Evolutionary conservation across 2,329 filamentous ascomycete species (phyloP), one percentile per base, ranked within the genome.

Genomic region (Amesomyces nigricolor): DNA sequence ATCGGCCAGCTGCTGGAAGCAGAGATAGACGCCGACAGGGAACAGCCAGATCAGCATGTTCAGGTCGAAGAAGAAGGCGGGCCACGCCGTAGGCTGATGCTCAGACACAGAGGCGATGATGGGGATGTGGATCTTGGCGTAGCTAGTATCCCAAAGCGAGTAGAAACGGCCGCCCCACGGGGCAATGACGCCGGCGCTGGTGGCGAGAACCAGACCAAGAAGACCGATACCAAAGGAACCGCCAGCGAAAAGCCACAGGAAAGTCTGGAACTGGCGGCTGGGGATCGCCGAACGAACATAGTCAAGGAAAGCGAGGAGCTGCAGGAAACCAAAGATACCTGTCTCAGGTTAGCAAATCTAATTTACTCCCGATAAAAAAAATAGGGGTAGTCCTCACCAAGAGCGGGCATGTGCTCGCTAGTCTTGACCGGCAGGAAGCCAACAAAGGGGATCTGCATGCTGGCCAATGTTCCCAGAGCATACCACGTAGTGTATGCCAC

Each of bases 101-200:
- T 99, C 94, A 1, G 94, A 99, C 46, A 99, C 94, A n/a, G 94
- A 99, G 3, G 94, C 94, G 71, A 99, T 99, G 69, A 99, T 99
- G 59, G 94, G 94, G 69, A 99, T 99, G 69, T 99, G 94, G 61
- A 97, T 95, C 80, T 99, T 99, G 67, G 94, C 94, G 70, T 99
- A 99, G 65, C 90, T 88, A 5, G 94, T 99, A 71, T 99, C 95
- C 91, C 92, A 99, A 32, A 99, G 84, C 19, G 95, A 99, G 78
- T 99, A 99, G 81, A 99, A 99, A 66, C 94, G 91, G 61, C 94
- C 94, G 66, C 89, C 91, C 94, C 94, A 99, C 16, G 95, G 94
- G 19, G 95, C 94, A 71, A 99, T 94, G 63, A 94, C 88, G 59
- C 94, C 94, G 16, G 89, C 82, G 17, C 91, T 85, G 7, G 92